A percentile compares a stretch with the other conserved stretches of the same genome.
Conservation (phyloP, 805 yeast species). For the Huiozyma sinensis region DNA sequence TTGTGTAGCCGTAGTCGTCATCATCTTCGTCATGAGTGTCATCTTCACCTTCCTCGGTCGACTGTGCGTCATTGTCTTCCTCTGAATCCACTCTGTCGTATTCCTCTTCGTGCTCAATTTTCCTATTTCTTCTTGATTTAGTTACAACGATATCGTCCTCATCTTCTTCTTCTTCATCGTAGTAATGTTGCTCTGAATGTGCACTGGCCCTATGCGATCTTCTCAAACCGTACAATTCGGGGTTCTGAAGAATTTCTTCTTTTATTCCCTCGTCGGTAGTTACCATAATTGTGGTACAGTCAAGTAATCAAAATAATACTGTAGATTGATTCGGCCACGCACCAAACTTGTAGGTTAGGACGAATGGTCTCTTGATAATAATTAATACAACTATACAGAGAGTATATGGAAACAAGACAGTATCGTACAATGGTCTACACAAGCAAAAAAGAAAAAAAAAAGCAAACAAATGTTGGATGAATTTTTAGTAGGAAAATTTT, state of each 20-base stretch:
- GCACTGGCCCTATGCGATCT: slow-evolving; percentile 57
- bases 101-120: slow-evolving; percentile 18
- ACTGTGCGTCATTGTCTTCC: slow-evolving; percentile 21
- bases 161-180: slow-evolving; percentile 20
- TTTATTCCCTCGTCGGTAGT: slow-evolving; percentile 27
- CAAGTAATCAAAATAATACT: too few relatives aligned
- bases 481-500: too few relatives aligned
- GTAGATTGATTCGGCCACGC: too few relatives aligned
- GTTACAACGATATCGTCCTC: slow-evolving; percentile 16
- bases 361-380: too few relatives aligned
- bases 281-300: too few relatives aligned
- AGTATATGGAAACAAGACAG: too few relatives aligned
- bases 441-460: too few relatives aligned
- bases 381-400: too few relatives aligned
- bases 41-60: slow-evolving; percentile 21
- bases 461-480: too few relatives aligned
- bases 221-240: slow-evolving; percentile 76
- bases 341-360: too few relatives aligned
- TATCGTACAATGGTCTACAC: too few relatives aligned
- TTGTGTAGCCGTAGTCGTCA: slow-evolving; percentile 12
- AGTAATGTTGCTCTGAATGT: slow-evolving; percentile 21
- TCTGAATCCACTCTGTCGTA: slow-evolving; percentile 16
- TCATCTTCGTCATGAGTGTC: slow-evolving; percentile 17
- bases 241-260: slow-evolving; percentile 53
- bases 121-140: slow-evolving; percentile 1